phyloP scores from a whole-genome alignment of 139 green algal genomes.

The Closterium sp. region DNA sequence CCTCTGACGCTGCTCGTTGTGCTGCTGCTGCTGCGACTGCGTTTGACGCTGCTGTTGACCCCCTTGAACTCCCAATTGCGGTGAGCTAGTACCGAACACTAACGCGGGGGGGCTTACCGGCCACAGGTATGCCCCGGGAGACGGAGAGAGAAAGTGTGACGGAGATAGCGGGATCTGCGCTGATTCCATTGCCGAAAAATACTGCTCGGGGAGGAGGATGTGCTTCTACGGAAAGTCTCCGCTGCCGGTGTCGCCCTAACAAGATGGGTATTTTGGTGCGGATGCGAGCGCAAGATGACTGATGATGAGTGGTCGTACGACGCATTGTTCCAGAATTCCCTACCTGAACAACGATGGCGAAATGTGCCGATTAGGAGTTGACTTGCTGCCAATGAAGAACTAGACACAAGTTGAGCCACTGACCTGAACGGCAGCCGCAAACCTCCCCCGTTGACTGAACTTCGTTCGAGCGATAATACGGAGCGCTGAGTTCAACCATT shows the following conservation, averaged over 20 bases:
- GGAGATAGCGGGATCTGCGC: background rate
- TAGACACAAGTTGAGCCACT: too few relatives aligned
- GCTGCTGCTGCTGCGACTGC: background rate
- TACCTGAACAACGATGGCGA: background rate
- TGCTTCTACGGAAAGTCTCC: background rate
- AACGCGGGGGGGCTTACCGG: background rate
- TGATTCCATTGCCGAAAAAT: background rate
- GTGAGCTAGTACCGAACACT: background rate
- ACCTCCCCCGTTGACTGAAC: background rate
- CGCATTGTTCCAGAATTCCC: background rate
- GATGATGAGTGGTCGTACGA: background rate
- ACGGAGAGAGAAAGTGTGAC: background rate
- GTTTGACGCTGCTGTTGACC: background rate
- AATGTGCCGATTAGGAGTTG: background rate
- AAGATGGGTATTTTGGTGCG: background rate
- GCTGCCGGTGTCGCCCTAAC: background rate
- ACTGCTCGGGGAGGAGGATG: background rate
- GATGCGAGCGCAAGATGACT: background rate
- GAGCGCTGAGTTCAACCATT: too few relatives aligned
- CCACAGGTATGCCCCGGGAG: background rate
- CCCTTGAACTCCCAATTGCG: background rate
- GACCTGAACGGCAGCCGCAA: too few relatives aligned
- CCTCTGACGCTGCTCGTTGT: background rate
- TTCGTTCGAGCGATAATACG: background rate
- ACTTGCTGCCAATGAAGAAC: background rate